phyloP scores from a whole-genome alignment of 768 basidiomycete genomes.

The Leccinum truebloodii region DNA sequence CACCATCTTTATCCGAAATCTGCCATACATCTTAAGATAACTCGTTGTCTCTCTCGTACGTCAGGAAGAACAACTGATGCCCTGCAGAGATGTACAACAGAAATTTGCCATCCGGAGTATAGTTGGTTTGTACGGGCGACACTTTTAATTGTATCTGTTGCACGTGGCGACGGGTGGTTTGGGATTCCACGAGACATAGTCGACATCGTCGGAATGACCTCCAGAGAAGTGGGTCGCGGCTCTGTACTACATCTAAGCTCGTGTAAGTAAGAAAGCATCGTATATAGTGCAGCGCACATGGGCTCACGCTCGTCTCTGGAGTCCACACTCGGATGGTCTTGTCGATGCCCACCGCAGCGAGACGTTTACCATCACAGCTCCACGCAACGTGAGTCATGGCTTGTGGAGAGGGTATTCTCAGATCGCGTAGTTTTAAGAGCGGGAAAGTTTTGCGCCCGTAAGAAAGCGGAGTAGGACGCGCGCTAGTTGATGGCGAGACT shows the following conservation, averaged over 20 bases:
- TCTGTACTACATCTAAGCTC: slow-evolving; percentile 66
- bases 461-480: slow-evolving; percentile 12
- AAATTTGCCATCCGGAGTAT: slow-evolving; percentile 70
- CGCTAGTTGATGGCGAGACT: slow-evolving; percentile 3
- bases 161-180: slow-evolving; percentile 69
- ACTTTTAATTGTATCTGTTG: slow-evolving; percentile 62
- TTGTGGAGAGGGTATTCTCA: slow-evolving; percentile 62
- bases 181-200: slow-evolving; percentile 83
- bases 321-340: slow-evolving; percentile 75
- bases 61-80: slow-evolving; percentile 63
- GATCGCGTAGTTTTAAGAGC: slow-evolving; percentile 76
- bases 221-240: slow-evolving; percentile 66
- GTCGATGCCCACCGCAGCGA: slow-evolving; percentile 83
- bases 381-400: slow-evolving; percentile 77
- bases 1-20: slow-evolving; percentile 34
- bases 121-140: slow-evolving; percentile 64
- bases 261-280: not conserved
- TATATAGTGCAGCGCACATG: not conserved
- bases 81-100: slow-evolving; percentile 63
- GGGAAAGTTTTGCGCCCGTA: slow-evolving; percentile 74
- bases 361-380: slow-evolving; percentile 81
- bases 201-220: slow-evolving; percentile 77
- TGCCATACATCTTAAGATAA: slow-evolving; percentile 55
- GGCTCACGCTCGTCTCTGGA: slow-evolving; percentile 73
- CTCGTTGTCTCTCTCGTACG: slow-evolving; percentile 52